A percentile compares a stretch with the other conserved stretches of the same genome.
phyloP scores from a whole-genome alignment of 2,329 filamentous ascomycete genomes.

The Fusarium tanahbumbuense region DNA sequence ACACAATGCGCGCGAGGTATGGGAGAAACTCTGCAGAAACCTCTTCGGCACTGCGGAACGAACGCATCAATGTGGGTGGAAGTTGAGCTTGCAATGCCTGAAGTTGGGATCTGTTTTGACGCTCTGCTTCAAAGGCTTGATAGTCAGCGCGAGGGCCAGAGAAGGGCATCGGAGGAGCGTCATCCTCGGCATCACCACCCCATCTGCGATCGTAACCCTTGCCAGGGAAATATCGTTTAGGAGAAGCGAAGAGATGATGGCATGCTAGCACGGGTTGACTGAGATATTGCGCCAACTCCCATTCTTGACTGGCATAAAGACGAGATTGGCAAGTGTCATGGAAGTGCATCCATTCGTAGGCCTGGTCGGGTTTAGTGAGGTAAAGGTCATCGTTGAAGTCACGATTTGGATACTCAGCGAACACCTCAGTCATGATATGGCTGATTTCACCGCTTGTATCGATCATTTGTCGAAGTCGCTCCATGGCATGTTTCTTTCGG shows the following conservation, averaged over 20 bases:
- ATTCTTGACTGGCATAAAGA: conserved; percentile 87
- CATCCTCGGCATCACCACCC: conserved; percentile 58
- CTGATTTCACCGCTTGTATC: conserved; percentile 83
- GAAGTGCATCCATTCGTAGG: conserved; percentile 96
- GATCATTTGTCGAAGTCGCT: conserved; percentile 78
- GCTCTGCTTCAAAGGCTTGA: conserved; percentile 81
- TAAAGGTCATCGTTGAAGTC: conserved; percentile 94
- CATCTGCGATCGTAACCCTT: conserved; percentile 58
- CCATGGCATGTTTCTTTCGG: conserved; percentile 77
- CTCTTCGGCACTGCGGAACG: conserved; percentile 82
- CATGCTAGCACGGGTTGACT: conserved; percentile 89
- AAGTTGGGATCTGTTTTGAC: conserved; percentile 80
- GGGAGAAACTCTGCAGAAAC: conserved; percentile 87
- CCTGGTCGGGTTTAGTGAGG: conserved; percentile 85
- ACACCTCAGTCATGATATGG: conserved; percentile 84
- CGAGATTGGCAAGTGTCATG: conserved; percentile 85
- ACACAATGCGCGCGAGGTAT: conserved; percentile 84
- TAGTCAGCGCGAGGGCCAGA: conserved; percentile 85
- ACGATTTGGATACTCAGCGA: conserved; percentile 85
- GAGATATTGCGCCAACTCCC: conserved; percentile 90
- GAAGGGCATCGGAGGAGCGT: conserved; percentile 74
- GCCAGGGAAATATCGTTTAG: conserved; percentile 61
- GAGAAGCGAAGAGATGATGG: conserved; percentile 88
- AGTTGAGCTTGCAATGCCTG: conserved; percentile 79
- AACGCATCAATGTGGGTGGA: conserved; percentile 75